phyloP scores from a whole-genome alignment of 768 basidiomycete species.

The Chiua virens region DNA sequence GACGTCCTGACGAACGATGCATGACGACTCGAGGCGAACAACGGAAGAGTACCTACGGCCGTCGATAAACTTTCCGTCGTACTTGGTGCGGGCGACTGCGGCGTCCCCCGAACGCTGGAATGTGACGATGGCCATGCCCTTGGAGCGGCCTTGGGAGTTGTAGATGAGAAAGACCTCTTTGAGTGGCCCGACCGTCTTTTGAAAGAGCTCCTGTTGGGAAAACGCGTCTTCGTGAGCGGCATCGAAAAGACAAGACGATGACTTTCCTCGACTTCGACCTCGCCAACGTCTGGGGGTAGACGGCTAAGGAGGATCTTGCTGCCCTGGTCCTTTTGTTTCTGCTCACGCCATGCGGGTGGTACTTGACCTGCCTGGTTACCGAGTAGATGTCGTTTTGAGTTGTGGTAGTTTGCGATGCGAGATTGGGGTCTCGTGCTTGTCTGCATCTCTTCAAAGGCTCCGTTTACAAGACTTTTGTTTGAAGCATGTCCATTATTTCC shows the following conservation, averaged over 20 bases:
- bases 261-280: slow-evolving; percentile 66
- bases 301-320: slow-evolving; percentile 70
- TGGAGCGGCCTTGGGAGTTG: slow-evolving; percentile 72
- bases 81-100: slow-evolving; percentile 59
- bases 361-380: slow-evolving; percentile 57
- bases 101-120: slow-evolving; percentile 70
- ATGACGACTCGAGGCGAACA: not conserved
- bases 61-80: slow-evolving; percentile 76
- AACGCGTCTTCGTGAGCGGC: slow-evolving; percentile 5
- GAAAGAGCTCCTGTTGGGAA: slow-evolving; percentile 63
- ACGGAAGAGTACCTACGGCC: slow-evolving; percentile 38
- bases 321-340: slow-evolving; percentile 41
- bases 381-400: slow-evolving; percentile 53
- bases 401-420: slow-evolving; percentile 50
- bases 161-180: slow-evolving; percentile 71
- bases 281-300: slow-evolving; percentile 67
- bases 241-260: not conserved
- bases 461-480: too few relatives aligned
- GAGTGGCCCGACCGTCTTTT: slow-evolving; percentile 73
- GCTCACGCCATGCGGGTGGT: slow-evolving; percentile 61
- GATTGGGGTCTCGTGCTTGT: not conserved
- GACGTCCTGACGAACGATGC: slow-evolving; percentile 46
- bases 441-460: not conserved
- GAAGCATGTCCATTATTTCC: not conserved
- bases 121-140: slow-evolving; percentile 75